Conservation (phyloP, 208 protist genomes). For the Crithidia expoeki region DNA sequence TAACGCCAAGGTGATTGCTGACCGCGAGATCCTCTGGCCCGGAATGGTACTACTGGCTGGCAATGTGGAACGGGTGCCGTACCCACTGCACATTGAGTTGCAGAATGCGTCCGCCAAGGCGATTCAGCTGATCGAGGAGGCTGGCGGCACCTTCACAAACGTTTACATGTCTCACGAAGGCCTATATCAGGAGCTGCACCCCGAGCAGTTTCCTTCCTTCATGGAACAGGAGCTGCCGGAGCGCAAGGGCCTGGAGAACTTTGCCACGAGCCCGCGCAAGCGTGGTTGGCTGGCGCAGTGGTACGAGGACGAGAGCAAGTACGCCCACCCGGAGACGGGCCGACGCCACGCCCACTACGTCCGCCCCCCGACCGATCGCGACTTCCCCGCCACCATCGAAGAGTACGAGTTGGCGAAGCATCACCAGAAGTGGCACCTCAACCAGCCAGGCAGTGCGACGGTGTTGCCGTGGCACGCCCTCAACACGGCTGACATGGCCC, state of each 20-base stretch:
- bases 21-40: constrained; percentile 85
- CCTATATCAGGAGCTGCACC: constrained; percentile 87
- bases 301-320: constrained; percentile 90
- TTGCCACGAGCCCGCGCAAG: constrained; percentile 71
- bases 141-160: constrained; percentile 85
- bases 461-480: constrained; percentile 85
- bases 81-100: constrained; percentile 88
- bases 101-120: constrained; percentile 84
- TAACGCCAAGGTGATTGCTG: constrained; percentile 69
- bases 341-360: constrained; percentile 82
- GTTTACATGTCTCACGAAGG: constrained; percentile 92
- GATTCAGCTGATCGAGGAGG: constrained; percentile 87
- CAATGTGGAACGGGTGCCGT: constrained; percentile 67
- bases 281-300: constrained; percentile 88
- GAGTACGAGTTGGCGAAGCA: constrained; percentile 92
- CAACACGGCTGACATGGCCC: constrained; percentile 76
- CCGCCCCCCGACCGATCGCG: constrained; percentile 72
- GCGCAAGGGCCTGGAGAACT: constrained; percentile 74
- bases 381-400: constrained; percentile 87
- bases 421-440: constrained; percentile 93
- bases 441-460: constrained; percentile 87
- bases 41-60: constrained; percentile 83
- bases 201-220: constrained; percentile 86
- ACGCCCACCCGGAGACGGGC: constrained; percentile 83
- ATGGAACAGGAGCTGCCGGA: constrained; percentile 85